These are phyloP conservation scores for Aspergillus brunneoviolaceus DNA, from an alignment of 2,329 filamentous ascomycete genomes.

Conservation along the genomic window DNA sequence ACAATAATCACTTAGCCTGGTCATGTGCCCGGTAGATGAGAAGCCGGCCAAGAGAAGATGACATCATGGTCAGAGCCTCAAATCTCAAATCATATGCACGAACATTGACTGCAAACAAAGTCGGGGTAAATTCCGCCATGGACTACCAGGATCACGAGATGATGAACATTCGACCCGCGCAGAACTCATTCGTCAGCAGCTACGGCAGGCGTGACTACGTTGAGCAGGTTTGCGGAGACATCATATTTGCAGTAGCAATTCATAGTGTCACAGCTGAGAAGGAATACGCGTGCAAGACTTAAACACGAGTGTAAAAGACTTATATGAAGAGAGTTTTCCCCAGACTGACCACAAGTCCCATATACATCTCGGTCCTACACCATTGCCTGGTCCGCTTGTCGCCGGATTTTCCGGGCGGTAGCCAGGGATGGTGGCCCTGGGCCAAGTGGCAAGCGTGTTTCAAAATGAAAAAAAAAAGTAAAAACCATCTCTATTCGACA, in stretches of 20 bases:
- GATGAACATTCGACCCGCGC: no score
- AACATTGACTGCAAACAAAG: no score
- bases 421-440: constrained; percentile 18
- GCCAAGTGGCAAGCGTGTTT: constrained; percentile 23
- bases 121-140: not conserved
- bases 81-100: not conserved
- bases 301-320: constrained; percentile 24
- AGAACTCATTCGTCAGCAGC: not conserved
- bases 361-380: constrained; percentile 21
- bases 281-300: constrained; percentile 21
- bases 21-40: no score
- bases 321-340: constrained; percentile 25
- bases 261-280: constrained; percentile 4
- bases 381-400: constrained; percentile 15
- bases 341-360: constrained; percentile 21
- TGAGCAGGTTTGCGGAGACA: not conserved
- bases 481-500: constrained; percentile 41
- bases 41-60: not conserved
- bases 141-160: not conserved
- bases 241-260: not conserved
- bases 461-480: constrained; percentile 11
- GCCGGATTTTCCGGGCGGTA: constrained; percentile 18
- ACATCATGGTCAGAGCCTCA: not conserved
- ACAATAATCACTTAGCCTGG: no score
- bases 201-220: not conserved